A percentile compares a stretch with the other conserved stretches of the same genome.
These are phyloP conservation scores for Porogramme epimiltina DNA, from an alignment of 1,284 basidiomycete genomes.

Conservation along the genomic window DNA sequence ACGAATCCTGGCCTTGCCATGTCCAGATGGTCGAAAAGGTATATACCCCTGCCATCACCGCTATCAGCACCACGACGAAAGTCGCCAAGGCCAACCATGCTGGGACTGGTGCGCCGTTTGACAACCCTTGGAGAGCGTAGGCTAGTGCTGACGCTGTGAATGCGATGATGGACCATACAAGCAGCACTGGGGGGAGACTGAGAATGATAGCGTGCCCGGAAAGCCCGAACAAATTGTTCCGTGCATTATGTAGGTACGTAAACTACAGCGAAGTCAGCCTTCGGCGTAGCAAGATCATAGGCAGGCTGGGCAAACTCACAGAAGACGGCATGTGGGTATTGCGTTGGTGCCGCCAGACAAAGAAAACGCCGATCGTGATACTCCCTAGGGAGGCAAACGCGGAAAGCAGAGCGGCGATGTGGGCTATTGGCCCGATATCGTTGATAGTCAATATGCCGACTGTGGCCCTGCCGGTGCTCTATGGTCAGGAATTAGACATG, in stretches of 20 bases:
- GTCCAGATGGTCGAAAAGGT: constrained; percentile 53
- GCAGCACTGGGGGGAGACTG: constrained; percentile 52
- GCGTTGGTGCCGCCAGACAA: constrained; percentile 56
- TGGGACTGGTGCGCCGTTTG: constrained; percentile 27
- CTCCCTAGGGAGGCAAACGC: constrained; percentile 53
- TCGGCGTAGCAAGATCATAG: not conserved
- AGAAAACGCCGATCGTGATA: constrained; percentile 56
- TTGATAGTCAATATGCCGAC: constrained; percentile 50
- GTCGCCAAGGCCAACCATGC: constrained; percentile 39
- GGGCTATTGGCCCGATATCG: constrained; percentile 40
- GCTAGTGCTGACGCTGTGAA: constrained; percentile 48
- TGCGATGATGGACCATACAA: constrained; percentile 54
- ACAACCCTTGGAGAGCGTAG: constrained; percentile 41
- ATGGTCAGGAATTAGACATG: not conserved
- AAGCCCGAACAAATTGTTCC: constrained; percentile 44
- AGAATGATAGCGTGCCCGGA: constrained; percentile 54
- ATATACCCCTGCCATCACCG: constrained; percentile 44
- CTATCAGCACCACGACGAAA: constrained; percentile 40
- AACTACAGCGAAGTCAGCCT: constrained; percentile 34
- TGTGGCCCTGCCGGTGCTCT: constrained; percentile 41
- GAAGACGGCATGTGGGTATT: constrained; percentile 41
- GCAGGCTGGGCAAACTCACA: constrained; percentile 30
- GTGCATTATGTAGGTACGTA: constrained; percentile 54
- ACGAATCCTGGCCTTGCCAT: constrained; percentile 25
- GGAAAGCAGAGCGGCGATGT: constrained; percentile 46